phyloP scores from a whole-genome alignment of 2,329 filamentous ascomycete species.

The Fusarium sublunatum region DNA sequence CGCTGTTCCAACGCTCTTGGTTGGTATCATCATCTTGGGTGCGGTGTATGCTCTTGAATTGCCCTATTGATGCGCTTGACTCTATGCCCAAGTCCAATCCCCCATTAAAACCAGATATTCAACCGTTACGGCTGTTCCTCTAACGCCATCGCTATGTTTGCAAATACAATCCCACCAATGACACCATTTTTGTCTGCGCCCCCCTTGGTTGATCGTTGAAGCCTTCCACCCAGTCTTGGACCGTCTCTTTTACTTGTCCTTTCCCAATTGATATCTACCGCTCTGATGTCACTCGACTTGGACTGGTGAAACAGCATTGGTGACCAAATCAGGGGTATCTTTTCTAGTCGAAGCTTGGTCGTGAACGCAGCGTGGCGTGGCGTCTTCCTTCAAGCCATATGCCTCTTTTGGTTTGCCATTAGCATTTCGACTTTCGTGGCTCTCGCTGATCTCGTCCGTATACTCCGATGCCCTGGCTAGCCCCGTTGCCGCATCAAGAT shows the following conservation, averaged over 20 bases:
- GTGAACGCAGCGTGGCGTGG: constrained; percentile 11
- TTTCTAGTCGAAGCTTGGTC: constrained; percentile 27
- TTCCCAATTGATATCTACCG: not conserved
- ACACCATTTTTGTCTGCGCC: not conserved
- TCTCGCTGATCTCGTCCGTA: constrained; percentile 16
- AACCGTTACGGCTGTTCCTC: constrained; percentile 11
- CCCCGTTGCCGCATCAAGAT: constrained; percentile 14
- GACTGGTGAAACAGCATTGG: constrained; percentile 10
- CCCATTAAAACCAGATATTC: constrained; percentile 9
- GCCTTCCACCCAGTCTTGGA: constrained; percentile 2
- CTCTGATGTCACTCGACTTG: not conserved
- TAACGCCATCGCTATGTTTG: constrained; percentile 43
- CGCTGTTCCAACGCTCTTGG: not conserved
- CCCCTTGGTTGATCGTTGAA: constrained; percentile 4
- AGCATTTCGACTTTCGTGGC: constrained; percentile 14
- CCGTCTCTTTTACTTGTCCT: not conserved
- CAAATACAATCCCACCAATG: constrained; percentile 17
- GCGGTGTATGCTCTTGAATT: constrained; percentile 2
- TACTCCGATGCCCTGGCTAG: constrained; percentile 4
- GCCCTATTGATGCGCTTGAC: not conserved
- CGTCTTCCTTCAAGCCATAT: constrained; percentile 16
- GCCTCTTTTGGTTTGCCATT: constrained; percentile 20
- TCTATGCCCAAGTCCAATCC: constrained; percentile 1
- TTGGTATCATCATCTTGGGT: constrained; percentile 13
- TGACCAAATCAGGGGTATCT: constrained; percentile 8